Evolutionary conservation across 2,329 filamentous ascomycete genomes (phyloP).

Genomic region (Pseudofabraea citricarpa): DNA sequence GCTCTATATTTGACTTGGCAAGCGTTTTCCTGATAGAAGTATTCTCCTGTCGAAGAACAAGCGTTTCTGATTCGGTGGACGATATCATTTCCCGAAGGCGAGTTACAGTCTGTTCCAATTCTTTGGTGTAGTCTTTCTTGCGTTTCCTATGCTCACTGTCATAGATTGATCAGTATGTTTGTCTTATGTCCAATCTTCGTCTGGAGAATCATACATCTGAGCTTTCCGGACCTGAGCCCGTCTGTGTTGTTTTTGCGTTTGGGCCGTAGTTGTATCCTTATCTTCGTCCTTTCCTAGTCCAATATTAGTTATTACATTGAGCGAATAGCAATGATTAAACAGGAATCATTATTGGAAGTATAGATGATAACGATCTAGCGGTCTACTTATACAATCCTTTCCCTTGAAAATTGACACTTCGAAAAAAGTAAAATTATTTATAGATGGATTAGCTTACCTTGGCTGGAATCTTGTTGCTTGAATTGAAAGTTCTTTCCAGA

Average conservation of each 20-base stretch:
- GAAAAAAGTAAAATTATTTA: not conserved
- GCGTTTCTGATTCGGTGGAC: slow-evolving; percentile 13
- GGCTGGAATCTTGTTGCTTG: not conserved
- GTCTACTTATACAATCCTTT: not conserved
- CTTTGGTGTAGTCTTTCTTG: slow-evolving; percentile 23
- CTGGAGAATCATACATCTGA: slow-evolving; percentile 18
- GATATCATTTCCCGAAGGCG: slow-evolving; percentile 22
- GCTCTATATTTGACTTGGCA: slow-evolving; percentile 9
- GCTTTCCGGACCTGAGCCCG: slow-evolving; percentile 25
- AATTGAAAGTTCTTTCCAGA: not conserved
- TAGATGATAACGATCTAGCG: not conserved
- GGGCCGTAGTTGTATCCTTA: not conserved
- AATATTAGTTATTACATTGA: too few relatives aligned
- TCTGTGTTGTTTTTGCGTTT: slow-evolving; percentile 20
- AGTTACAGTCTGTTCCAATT: slow-evolving; percentile 24
- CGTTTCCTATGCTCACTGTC: slow-evolving; percentile 24
- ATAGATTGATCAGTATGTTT: too few relatives aligned
- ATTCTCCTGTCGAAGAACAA: slow-evolving; percentile 17
- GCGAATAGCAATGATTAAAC: too few relatives aligned
- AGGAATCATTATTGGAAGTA: too few relatives aligned
- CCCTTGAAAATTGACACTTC: not conserved
- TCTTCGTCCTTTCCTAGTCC: too few relatives aligned
- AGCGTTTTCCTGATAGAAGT: slow-evolving; percentile 13
- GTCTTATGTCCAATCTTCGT: too few relatives aligned
- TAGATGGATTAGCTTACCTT: not conserved